Evolutionary conservation across 495 filamentous ascomycete genomes (phyloP).

Genomic region (Diplogelasinospora grovesii): DNA sequence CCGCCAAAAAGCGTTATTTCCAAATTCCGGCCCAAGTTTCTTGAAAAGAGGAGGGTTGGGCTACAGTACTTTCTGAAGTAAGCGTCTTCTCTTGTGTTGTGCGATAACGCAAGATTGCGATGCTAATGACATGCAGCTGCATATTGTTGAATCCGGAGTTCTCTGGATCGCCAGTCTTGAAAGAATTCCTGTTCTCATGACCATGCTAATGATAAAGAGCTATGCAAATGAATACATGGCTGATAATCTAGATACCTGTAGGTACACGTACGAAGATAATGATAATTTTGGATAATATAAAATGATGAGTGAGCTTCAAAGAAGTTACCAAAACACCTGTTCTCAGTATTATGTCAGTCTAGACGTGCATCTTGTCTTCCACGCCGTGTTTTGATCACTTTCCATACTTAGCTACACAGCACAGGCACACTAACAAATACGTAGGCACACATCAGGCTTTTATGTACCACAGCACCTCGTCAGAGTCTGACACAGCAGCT

Average conservation of each 20-base stretch:
- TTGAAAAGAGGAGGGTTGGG: slow-evolving; percentile 47
- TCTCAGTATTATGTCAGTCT: no score
- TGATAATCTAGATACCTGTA: neutral
- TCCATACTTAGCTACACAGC: no score
- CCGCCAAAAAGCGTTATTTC: slow-evolving; percentile 50
- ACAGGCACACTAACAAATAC: no score
- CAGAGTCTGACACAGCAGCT: no score
- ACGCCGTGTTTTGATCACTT: no score
- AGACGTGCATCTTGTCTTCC: no score
- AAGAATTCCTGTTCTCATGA: slow-evolving; percentile 52
- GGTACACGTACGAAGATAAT: slow-evolving; percentile 22
- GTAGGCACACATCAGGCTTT: no score
- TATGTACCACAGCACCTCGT: no score
- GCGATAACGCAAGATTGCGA: neutral
- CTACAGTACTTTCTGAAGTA: slow-evolving; percentile 54
- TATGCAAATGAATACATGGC: neutral
- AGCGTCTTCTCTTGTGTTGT: slow-evolving; percentile 3
- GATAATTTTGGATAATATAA: slow-evolving; percentile 25
- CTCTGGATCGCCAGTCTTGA: slow-evolving; percentile 47
- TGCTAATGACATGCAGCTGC: no score
- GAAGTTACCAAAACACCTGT: no score
- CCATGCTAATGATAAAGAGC: neutral
- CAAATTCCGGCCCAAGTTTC: slow-evolving; percentile 45
- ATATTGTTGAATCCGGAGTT: slow-evolving; percentile 53
- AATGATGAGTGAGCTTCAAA: no score